Conservation (phyloP, 1,284 basidiomycete species). For the Trichosporon ovoides region DNA sequence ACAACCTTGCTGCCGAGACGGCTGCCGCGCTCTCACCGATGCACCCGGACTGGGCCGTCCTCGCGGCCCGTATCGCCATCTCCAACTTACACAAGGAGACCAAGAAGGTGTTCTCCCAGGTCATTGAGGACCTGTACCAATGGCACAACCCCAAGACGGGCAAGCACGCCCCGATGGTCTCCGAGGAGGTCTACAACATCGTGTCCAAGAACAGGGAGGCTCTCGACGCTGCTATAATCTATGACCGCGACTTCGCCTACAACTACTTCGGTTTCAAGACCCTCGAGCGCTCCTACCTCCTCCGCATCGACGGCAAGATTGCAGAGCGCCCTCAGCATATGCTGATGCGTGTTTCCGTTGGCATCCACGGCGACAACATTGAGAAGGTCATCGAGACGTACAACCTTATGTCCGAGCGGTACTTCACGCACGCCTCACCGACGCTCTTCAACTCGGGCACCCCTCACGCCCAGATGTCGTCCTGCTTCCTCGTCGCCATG, state of each 20-base stretch:
- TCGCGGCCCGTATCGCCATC: constrained; percentile 88
- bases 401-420: constrained; percentile 90
- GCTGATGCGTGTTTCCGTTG: constrained; percentile 99
- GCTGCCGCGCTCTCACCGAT: constrained; percentile 93
- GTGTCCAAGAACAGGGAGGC: constrained; percentile 76
- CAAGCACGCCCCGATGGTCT: constrained; percentile 82
- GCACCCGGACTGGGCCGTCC: constrained; percentile 95
- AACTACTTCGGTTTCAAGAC: constrained; percentile 99
- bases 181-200: constrained; percentile 76
- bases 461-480: constrained; percentile 88
- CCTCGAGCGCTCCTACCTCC: constrained; percentile 93
- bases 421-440: constrained; percentile 97
- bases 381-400: constrained; percentile 89
- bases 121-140: constrained; percentile 82
- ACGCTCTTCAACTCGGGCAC: constrained; percentile 99
- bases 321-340: constrained; percentile 98
- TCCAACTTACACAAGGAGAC: constrained; percentile 99
- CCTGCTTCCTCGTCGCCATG: constrained; percentile 98
- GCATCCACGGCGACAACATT: constrained; percentile 87
- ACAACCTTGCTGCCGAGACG: constrained; percentile 93
- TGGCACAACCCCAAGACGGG: constrained; percentile 98
- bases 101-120: constrained; percentile 91
- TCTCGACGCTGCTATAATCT: constrained; percentile 93
- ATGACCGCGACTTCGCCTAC: constrained; percentile 96
- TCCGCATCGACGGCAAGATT: constrained; percentile 88